phyloP scores from a whole-genome alignment of 2,329 filamentous ascomycete species.

The Nakataea oryzae region DNA sequence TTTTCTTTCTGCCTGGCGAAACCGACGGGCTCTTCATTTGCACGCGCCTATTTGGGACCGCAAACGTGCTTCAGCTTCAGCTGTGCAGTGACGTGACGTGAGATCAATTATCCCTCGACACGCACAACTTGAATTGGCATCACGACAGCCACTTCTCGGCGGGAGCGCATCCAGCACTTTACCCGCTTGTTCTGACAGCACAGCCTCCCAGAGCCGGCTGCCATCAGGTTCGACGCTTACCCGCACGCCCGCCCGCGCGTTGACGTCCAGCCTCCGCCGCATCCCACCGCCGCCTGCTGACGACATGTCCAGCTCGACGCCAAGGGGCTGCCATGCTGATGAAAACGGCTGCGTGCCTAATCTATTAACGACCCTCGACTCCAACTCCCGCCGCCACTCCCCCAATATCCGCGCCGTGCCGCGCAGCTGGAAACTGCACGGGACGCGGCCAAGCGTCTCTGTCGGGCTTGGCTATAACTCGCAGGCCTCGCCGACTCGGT shows the following conservation, averaged over 20 bases:
- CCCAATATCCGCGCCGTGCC: neutral
- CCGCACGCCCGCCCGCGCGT: too few relatives aligned
- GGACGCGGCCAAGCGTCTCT: neutral
- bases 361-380: neutral
- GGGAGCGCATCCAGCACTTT: too few relatives aligned
- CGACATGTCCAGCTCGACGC: neutral
- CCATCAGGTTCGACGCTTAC: neutral
- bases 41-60: neutral
- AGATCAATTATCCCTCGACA: neutral
- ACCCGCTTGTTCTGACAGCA: neutral
- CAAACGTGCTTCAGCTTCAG: neutral
- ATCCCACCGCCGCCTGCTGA: neutral
- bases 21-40: neutral
- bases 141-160: neutral
- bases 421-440: neutral
- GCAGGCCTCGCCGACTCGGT: neutral
- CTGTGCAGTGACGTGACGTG: neutral
- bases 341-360: too few relatives aligned
- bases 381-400: too few relatives aligned
- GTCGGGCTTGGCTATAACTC: neutral
- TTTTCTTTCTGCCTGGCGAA: too few relatives aligned
- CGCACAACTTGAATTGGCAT: too few relatives aligned
- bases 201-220: neutral
- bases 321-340: neutral
- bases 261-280: neutral